Conservation (phyloP, 768 basidiomycete species). For the Russula sp. region DNA sequence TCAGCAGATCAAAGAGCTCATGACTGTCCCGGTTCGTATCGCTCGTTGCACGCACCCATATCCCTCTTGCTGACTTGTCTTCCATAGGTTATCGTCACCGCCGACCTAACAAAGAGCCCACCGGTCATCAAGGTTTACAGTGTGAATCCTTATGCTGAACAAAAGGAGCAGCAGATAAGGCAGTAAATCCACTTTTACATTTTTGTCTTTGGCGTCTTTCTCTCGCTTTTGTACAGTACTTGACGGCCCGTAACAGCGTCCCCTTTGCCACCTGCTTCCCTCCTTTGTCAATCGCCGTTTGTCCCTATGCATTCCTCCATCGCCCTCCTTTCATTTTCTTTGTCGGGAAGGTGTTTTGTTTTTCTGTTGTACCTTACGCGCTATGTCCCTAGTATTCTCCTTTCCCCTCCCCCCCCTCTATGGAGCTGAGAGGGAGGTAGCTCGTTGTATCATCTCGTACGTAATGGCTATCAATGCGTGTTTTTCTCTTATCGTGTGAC, state of each 20-base stretch:
- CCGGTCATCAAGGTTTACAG: conserved; percentile 98
- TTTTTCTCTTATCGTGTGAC: neutral
- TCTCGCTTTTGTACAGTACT: conserved; percentile 8
- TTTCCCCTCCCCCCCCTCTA: neutral
- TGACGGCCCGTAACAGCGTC: neutral
- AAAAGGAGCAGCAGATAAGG: conserved; percentile 34
- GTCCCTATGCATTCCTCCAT: conserved; percentile 8
- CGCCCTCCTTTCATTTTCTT: neutral
- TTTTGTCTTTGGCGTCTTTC: neutral
- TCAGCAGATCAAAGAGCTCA: conserved; percentile 90
- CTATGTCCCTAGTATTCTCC: neutral
- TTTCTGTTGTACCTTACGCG: conserved; percentile 15
- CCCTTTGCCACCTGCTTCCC: neutral
- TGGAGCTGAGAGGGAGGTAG: conserved; percentile 2
- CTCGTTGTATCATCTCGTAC: conserved; percentile 17
- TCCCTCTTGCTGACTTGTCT: conserved; percentile 3
- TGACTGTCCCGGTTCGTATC: conserved; percentile 80
- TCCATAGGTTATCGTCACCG: conserved; percentile 83
- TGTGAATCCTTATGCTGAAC: conserved; percentile 81
- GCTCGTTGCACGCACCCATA: conserved; percentile 9
- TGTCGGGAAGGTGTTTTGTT: conserved; percentile 1
- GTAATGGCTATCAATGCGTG: conserved; percentile 15
- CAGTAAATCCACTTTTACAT: neutral
- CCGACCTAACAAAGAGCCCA: conserved; percentile 91
- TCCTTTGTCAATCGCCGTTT: neutral